Percentiles rank a stretch among this genome's conserved stretches.
phyloP scores from a whole-genome alignment of 2,329 filamentous ascomycete species.

The Zelopaecilomyces penicillatus region DNA sequence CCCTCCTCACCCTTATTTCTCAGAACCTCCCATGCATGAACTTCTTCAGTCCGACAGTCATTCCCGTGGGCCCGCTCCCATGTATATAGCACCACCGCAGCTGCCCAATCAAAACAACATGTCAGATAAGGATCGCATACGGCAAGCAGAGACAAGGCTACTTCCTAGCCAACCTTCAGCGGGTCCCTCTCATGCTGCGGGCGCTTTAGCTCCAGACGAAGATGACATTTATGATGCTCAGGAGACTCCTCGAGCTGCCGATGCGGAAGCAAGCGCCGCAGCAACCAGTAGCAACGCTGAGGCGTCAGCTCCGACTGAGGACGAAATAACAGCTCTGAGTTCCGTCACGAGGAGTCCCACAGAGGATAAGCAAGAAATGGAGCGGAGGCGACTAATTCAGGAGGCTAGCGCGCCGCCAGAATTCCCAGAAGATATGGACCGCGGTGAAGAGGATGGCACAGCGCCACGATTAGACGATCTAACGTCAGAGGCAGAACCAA shows the following conservation, averaged over 20 bases:
- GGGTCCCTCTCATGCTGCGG: neutral
- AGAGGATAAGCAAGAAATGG: constrained; percentile 76
- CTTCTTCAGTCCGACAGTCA: constrained; percentile 1
- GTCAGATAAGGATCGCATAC: constrained; percentile 74
- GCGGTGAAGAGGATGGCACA: constrained; percentile 21
- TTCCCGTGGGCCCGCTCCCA: constrained; percentile 25
- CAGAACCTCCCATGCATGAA: neutral
- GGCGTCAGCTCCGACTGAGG: constrained; percentile 38
- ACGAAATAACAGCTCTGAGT: constrained; percentile 27
- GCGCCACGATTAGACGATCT: constrained; percentile 15
- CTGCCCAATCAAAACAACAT: constrained; percentile 52
- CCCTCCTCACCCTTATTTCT: constrained; percentile 8
- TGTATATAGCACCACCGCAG: constrained; percentile 50
- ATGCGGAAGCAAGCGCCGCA: constrained; percentile 8
- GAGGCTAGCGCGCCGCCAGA: constrained; percentile 57
- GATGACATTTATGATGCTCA: constrained; percentile 46
- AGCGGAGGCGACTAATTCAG: constrained; percentile 54
- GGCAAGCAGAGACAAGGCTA: constrained; percentile 67
- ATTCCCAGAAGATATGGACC: constrained; percentile 45
- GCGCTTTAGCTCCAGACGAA: constrained; percentile 29
- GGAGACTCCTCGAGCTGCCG: constrained; percentile 23
- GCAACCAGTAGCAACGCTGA: constrained; percentile 14
- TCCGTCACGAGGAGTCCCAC: neutral
- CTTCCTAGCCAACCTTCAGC: constrained; percentile 65
- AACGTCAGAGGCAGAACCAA: constrained; percentile 32